These are phyloP conservation scores for Quercus lobata DNA, from an alignment of 331 rosid species.

Conservation along the genomic window DNA sequence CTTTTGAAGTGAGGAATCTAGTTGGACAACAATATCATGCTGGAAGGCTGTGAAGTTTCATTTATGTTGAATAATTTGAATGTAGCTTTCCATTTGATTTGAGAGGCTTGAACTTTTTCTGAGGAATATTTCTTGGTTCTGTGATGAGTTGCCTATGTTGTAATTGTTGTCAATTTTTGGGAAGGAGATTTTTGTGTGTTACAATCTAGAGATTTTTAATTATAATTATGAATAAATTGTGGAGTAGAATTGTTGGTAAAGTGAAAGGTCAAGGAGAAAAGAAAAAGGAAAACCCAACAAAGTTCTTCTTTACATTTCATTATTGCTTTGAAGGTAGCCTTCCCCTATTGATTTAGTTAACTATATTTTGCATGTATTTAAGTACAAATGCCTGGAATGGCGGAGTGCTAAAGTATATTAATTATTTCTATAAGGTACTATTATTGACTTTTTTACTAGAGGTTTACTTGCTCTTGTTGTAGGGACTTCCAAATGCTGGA, in stretches of 20 bases:
- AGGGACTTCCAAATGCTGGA: constrained; percentile 99
- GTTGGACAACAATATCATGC: neutral
- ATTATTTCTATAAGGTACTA: neutral
- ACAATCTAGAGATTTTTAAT: neutral
- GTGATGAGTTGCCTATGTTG: neutral
- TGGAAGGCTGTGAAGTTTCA: neutral
- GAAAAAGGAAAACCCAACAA: neutral
- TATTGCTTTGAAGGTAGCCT: neutral
- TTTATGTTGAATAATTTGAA: neutral
- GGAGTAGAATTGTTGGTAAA: neutral
- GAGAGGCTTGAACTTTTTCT: neutral
- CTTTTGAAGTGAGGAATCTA: neutral
- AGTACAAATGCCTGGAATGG: neutral
- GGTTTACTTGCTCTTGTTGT: constrained; percentile 28
- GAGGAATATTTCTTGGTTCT: neutral
- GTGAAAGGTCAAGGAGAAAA: neutral
- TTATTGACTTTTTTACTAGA: constrained; percentile 8
- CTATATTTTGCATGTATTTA: neutral
- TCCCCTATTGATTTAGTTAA: neutral
- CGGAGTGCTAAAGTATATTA: neutral
- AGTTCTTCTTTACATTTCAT: neutral
- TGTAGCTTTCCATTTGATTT: neutral
- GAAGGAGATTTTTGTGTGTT: neutral
- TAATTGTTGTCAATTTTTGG: neutral
- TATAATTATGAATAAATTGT: neutral